These are phyloP conservation scores for Verbascum thapsus DNA, from an alignment of 257 asterid genomes.

Conservation along the genomic window DNA sequence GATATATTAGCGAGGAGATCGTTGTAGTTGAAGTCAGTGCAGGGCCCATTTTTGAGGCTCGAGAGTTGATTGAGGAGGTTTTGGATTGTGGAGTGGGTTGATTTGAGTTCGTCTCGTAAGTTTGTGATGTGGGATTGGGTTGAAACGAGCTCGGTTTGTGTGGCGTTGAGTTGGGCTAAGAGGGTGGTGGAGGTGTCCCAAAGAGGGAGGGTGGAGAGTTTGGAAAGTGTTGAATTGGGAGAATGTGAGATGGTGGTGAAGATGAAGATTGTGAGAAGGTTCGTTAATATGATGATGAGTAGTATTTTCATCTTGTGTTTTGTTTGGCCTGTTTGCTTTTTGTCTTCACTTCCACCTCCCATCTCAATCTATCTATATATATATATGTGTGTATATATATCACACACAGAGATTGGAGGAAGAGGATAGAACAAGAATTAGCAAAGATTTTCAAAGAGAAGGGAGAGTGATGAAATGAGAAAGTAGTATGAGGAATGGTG, in stretches of 20 bases:
- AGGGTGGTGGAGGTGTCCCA: conserved; percentile 33
- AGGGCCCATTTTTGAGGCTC: conserved; percentile 29
- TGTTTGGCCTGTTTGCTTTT: conserved; percentile 40
- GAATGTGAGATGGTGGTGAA: conserved; percentile 28
- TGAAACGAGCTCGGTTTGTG: conserved; percentile 36
- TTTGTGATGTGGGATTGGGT: conserved; percentile 30
- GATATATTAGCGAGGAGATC: conserved; percentile 32
- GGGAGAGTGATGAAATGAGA: background rate
- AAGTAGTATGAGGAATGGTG: background rate
- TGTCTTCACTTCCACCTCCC: conserved; percentile 42
- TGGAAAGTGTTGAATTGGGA: conserved; percentile 29
- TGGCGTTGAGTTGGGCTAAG: conserved; percentile 39
- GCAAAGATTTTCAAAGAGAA: background rate
- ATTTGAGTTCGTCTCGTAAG: conserved; percentile 39
- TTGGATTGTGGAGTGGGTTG: conserved; percentile 33
- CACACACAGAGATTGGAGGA: background rate
- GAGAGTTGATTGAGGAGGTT: conserved; percentile 34
- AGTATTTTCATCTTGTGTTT: conserved; percentile 44
- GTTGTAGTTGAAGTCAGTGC: background rate
- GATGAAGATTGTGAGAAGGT: conserved; percentile 51
- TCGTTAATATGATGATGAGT: conserved; percentile 40
- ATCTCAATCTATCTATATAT: conserved; percentile 26
- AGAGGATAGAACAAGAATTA: conserved; percentile 19
- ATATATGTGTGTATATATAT: too few relatives aligned
- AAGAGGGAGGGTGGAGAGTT: conserved; percentile 14